Base-by-base conservation (phyloP, 257 asterid species). In the Fraxinus americana region DNA sequence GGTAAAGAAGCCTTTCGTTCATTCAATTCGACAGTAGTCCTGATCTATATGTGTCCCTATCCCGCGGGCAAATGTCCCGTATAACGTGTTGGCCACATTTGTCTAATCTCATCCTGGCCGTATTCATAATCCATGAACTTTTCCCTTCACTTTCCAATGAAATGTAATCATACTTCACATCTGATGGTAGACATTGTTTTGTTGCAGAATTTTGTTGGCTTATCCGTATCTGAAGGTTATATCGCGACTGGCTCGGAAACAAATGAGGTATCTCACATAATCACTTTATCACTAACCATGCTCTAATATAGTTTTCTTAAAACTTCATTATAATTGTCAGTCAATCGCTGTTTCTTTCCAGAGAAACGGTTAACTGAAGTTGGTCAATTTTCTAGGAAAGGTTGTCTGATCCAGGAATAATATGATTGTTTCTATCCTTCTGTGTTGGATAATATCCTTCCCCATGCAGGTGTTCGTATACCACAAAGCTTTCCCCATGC, bases 161-260 rank as follows among this genome's bases (percentile, higher is more conserved):
- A 30, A 43, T 67, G 29, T 70, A 29, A 34, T 54, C 57, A 61
- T 77, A 76, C 70, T 43, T 9, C 71, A 67, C 63, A 57, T 52
- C 72, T 85, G 80, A 89, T 76, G 30, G 41, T 71, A 50, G 25
- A 48, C 27, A 14, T 80, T 32, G 30, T 73, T 52, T 77, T 75
- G 38, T 89, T 89, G 72, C 96, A 95, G 99, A 93, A 95, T 86
- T 95, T 95, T 72, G 99, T 95, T 73, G 99, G 98, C 82, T 85
- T 95, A 85, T 90, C 99, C n/a, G 93, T 91, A 36, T 87, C 96
- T 17, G 97, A 95, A 13, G 99, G 98, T 39, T 95, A 91, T 87
- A 90, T 95, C 71, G 99, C 97, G 63, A 95, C 99, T 2, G 99
- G 99, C 63, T 95, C 98, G 38, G 99, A 95, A 82, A 91, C 98